Base-by-base conservation (phyloP, 139 green algal genomes). In the Astrephomene gubernaculifera region DNA sequence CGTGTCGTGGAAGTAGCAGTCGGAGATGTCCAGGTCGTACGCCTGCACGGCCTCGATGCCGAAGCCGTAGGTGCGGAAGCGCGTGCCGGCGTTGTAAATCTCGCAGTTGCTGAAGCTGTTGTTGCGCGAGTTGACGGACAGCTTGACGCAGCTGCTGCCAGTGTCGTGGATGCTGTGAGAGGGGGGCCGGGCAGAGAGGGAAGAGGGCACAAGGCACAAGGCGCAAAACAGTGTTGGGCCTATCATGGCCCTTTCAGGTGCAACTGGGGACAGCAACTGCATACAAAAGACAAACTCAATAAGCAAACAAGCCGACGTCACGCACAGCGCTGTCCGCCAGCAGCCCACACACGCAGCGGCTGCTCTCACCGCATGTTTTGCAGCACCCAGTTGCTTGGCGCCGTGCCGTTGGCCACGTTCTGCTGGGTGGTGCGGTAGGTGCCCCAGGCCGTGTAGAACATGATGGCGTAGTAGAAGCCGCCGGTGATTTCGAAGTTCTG, bases 1-100 rank as follows among this genome's bases (percentile, higher is more conserved):
- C 19, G 81, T 2, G 81, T 87, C 81, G 67, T 86, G 81, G 29
- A 86, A 54, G 69, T 86, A 86, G 68, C 52, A 79, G 68, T 86
- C 81, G 3, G 25, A 17, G 19, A 86, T 49, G 68, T 38, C 25
- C 2, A 80, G 25, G 53, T 61, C 68, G 81, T 86, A 79, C 19
- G 45, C 52, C 49, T 86, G 67, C 9, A 79, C 67, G 45, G 38
- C 53, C 41, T 86, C 65, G 4, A 86, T 54, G 49, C 49, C 79
- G 65, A 63, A 33, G 14, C 81, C 81, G 38, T 64, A 72, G 35
- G 52, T 70, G 36, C 79, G 79, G 35, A 79, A 33, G 8, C 79
- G 79, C 33, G 68, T 39, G 35, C 79, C 79, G 2, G 79, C 49
- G n/a, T 71, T 44, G 68, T 54, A 78, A 5, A 86, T 49, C 67